These are phyloP conservation scores for Eragrostis curvula DNA, from an alignment of 176 grass and related monocot species.

Conservation along the genomic window DNA sequence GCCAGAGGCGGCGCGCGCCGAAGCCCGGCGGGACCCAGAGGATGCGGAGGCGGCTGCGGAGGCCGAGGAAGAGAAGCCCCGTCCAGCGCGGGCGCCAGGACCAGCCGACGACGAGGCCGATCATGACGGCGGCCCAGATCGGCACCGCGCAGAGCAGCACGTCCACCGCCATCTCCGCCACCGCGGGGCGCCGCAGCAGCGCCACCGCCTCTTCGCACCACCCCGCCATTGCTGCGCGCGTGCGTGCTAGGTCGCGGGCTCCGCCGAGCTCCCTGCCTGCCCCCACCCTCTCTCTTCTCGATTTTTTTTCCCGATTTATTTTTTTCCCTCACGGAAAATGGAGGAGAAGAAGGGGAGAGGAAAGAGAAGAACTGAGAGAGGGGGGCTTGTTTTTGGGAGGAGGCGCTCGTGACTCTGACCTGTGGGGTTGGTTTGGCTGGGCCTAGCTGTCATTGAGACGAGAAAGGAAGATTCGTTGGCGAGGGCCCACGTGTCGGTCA, in stretches of 20 bases:
- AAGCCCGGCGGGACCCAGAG: conserved; percentile 75
- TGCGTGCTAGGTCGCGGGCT: neutral
- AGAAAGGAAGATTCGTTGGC: neutral
- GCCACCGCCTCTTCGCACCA: conserved; percentile 66
- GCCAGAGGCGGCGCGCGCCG: conserved; percentile 85
- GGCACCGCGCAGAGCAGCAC: conserved; percentile 88
- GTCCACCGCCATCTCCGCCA: conserved; percentile 89
- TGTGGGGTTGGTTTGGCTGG: neutral
- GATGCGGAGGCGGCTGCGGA: conserved; percentile 74
- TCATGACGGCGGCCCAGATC: conserved; percentile 99
- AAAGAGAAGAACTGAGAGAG: neutral
- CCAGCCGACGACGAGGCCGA: conserved; percentile 88
- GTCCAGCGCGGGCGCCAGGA: conserved; percentile 96
- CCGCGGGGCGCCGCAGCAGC: conserved; percentile 68
- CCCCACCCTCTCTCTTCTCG: neutral
- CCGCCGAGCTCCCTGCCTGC: neutral
- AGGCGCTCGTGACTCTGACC: conserved; percentile 16
- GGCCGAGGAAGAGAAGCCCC: conserved; percentile 81
- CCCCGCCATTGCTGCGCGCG: conserved; percentile 61
- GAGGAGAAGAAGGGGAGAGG: neutral
- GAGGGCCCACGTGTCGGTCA: conserved; percentile 10
- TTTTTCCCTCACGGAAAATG: conserved; percentile 12
- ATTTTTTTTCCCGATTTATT: neutral
- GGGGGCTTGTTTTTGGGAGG: neutral
- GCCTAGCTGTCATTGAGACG: conserved; percentile 3